A percentile compares a stretch with the other conserved stretches of the same genome.
phyloP scores from a whole-genome alignment of 176 grass and related monocot genomes.

The Dendrocalamus sinicus region DNA sequence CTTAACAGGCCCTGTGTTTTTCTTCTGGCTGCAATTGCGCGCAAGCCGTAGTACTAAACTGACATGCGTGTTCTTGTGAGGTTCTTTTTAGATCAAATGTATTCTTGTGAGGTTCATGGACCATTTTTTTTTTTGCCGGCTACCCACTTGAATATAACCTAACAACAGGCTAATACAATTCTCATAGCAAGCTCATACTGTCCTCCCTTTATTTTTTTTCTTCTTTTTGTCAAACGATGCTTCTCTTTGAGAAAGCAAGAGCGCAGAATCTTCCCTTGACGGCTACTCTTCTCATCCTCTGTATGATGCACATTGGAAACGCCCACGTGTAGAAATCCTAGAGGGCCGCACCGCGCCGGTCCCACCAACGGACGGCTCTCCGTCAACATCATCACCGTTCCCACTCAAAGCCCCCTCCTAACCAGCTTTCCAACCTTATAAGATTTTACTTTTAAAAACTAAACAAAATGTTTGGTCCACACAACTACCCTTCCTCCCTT shows the following conservation, averaged over 20 bases:
- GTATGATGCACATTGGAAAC: neutral
- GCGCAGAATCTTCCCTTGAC: neutral
- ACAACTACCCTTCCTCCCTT: constrained; percentile 34
- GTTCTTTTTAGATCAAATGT: neutral
- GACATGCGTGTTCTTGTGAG: neutral
- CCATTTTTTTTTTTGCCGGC: constrained; percentile 15
- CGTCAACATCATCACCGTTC: neutral
- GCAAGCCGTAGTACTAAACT: neutral
- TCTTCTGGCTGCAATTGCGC: neutral
- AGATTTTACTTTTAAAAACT: neutral
- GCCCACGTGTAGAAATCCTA: neutral
- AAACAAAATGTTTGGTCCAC: constrained; percentile 25
- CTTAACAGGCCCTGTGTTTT: neutral
- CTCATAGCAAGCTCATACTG: neutral
- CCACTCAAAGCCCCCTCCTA: neutral
- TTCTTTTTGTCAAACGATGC: too few species aligned
- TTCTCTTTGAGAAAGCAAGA: neutral
- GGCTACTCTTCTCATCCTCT: neutral
- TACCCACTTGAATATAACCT: neutral
- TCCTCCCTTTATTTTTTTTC: neutral
- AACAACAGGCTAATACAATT: neutral
- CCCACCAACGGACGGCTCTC: neutral
- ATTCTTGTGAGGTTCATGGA: neutral
- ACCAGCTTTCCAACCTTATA: neutral
- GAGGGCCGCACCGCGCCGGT: neutral